A percentile compares a stretch with the other conserved stretches of the same genome.
phyloP scores from a whole-genome alignment of 1,139 yeast genomes.

The Yarrowia galli region DNA sequence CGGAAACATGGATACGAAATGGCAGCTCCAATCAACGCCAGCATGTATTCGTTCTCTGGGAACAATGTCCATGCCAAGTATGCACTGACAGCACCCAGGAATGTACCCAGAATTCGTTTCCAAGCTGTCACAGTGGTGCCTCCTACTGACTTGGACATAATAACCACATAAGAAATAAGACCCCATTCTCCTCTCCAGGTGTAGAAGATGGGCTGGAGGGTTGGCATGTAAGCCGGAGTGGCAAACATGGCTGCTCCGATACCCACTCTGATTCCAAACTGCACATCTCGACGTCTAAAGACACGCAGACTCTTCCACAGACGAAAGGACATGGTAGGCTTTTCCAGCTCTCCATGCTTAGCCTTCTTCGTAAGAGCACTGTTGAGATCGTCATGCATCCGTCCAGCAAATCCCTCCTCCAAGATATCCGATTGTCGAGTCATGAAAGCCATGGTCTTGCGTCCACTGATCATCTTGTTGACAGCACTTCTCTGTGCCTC shows the following conservation, averaged over 20 bases:
- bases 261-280: conserved; percentile 81
- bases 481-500: conserved; percentile 13
- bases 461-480: conserved; percentile 30
- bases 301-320: conserved; percentile 57
- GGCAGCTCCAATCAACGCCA: conserved; percentile 65
- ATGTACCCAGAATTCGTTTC: conserved; percentile 78
- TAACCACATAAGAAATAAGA: conserved; percentile 76
- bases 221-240: conserved; percentile 69
- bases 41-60: conserved; percentile 62
- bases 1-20: conserved; percentile 71
- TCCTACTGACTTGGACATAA: conserved; percentile 87
- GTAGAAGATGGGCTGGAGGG: conserved; percentile 61
- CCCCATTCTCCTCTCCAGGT: conserved; percentile 89
- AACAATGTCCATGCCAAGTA: conserved; percentile 64
- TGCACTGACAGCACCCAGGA: conserved; percentile 71
- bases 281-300: conserved; percentile 69
- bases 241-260: conserved; percentile 75
- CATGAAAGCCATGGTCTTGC: conserved; percentile 31
- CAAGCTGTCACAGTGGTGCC: conserved; percentile 83
- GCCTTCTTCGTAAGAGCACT: conserved; percentile 35
- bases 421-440: conserved; percentile 20
- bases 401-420: conserved; percentile 31
- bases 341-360: conserved; percentile 11
- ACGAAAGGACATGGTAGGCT: conserved; percentile 41
- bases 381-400: conserved; percentile 31